phyloP scores from a whole-genome alignment of 805 yeast species.

The Teunomyces aglyptinius region DNA sequence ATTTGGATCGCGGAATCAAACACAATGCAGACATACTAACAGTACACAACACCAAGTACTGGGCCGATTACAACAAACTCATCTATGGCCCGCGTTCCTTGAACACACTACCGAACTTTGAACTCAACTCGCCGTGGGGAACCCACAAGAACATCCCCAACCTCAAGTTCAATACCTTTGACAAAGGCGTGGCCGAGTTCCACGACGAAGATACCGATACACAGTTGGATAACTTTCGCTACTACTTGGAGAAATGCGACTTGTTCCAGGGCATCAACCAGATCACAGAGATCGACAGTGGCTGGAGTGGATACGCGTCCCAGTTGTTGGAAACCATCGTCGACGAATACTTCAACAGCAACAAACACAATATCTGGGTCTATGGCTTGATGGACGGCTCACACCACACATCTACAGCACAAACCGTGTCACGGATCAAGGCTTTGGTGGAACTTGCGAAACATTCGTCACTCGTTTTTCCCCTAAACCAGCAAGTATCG shows the following conservation, averaged over 20 bases:
- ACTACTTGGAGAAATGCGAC: constrained; percentile 73
- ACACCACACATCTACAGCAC: constrained; percentile 16
- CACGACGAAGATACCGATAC: constrained; percentile 27
- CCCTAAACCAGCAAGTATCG: constrained; percentile 33
- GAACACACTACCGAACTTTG: constrained; percentile 42
- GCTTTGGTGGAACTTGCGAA: constrained; percentile 46
- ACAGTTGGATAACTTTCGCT: constrained; percentile 55
- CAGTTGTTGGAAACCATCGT: constrained; percentile 51
- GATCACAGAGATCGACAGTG: constrained; percentile 67
- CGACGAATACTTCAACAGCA: constrained; percentile 62
- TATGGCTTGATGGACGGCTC: constrained; percentile 38
- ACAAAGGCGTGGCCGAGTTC: constrained; percentile 64
- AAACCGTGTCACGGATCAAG: constrained; percentile 43
- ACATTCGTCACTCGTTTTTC: constrained; percentile 55
- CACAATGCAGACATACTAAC: constrained; percentile 29
- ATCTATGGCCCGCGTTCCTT: constrained; percentile 63
- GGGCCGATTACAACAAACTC: constrained; percentile 79
- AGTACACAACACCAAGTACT: constrained; percentile 49
- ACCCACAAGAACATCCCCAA: constrained; percentile 29
- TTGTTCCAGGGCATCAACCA: constrained; percentile 67
- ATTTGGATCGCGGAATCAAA: constrained; percentile 51
- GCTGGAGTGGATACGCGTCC: constrained; percentile 79
- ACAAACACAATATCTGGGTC: constrained; percentile 37
- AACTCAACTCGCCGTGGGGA: constrained; percentile 10
- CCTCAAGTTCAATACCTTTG: constrained; percentile 45